Evolutionary conservation across 495 filamentous ascomycete species (phyloP), one percentile per base, ranked within the genome.

Genomic region (Daldinia grandis): DNA sequence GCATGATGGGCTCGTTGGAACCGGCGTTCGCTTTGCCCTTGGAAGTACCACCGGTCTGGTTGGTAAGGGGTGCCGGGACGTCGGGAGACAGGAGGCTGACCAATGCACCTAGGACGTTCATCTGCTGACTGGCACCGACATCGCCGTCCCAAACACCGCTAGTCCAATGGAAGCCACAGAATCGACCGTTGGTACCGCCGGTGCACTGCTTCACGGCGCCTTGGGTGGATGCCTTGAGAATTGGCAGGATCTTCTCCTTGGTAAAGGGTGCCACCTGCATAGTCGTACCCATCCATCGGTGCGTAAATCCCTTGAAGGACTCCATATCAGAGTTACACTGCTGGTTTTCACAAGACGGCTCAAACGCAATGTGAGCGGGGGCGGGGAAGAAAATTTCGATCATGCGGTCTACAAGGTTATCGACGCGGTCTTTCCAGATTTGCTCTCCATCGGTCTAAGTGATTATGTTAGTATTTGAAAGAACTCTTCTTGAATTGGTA

Each of bases 221-320:
- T 35, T 75, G 51, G 8, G 88, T 86, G 0, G 88, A 89, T 1
- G 78, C 78, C 58, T 81, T 76, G 10, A 93, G 81, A 3, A 76
- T 58, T n/a, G 78, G 69, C 15, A 73, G 73, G 28, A 87, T 89
- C 49, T 80, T 86, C 0, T 68, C 66, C 17, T 42, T 62, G n/a
- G 73, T 66, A 35, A 66, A 40, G 1, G 85, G 86, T 3, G 79
- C 84, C 42, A 92, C 67, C 60, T 89, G 81, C n/a, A 88, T 84
- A 7, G 87, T 81, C n/a, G 84, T 80, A 2, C 86, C 86, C 75
- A 93, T 81, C 88, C 91, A 93, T 2, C 86, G 85, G 9, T 86
- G 76, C 30, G 90, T 80, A 57, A 88, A 89, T 33, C 89, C 89
- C 75, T 92, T 92, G 83, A 91, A 93, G 12, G 87, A 87, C 40